A percentile compares a stretch with the other conserved stretches of the same genome.
Conservation (phyloP, 2,329 filamentous ascomycete genomes). For the Orbilia javanica region DNA sequence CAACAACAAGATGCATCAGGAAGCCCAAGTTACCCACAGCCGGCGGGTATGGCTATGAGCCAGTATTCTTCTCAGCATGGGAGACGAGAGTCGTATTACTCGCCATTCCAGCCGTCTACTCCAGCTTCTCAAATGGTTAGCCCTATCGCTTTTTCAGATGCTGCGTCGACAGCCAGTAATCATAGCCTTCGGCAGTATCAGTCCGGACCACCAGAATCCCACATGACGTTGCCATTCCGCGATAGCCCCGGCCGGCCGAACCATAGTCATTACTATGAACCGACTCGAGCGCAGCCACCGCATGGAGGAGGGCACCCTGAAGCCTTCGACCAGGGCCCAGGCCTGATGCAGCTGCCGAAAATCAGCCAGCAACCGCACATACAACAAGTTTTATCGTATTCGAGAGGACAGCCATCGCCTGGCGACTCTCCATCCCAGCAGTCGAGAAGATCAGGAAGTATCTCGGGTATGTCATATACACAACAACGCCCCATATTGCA, state of each 20-base stretch:
- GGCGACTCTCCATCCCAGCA: constrained; percentile 54
- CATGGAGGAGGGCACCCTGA: constrained; percentile 33
- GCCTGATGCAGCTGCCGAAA: constrained; percentile 46
- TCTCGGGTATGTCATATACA: constrained; percentile 56
- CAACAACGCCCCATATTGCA: constrained; percentile 49
- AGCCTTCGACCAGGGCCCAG: constrained; percentile 27
- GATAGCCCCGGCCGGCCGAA: constrained; percentile 44
- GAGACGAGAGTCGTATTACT: constrained; percentile 47
- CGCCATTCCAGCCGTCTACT: constrained; percentile 54
- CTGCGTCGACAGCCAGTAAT: constrained; percentile 36
- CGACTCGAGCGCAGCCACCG: constrained; percentile 10
- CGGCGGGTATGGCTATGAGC: constrained; percentile 28
- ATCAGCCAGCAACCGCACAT: constrained; percentile 59
- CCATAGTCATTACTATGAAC: constrained; percentile 42
- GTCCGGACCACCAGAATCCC: constrained; percentile 19
- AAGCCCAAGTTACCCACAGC: constrained; percentile 40
- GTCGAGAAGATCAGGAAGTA: constrained; percentile 49
- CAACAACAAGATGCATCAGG: constrained; percentile 47
- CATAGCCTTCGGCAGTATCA: constrained; percentile 49
- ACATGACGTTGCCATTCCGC: constrained; percentile 35
- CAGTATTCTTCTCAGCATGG: constrained; percentile 42
- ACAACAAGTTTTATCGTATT: constrained; percentile 61
- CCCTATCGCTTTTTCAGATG: constrained; percentile 38
- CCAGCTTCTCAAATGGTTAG: constrained; percentile 54
- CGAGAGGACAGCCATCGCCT: constrained; percentile 61